Conservation (phyloP, 2,329 filamentous ascomycete genomes). For the Botrytis galanthina region DNA sequence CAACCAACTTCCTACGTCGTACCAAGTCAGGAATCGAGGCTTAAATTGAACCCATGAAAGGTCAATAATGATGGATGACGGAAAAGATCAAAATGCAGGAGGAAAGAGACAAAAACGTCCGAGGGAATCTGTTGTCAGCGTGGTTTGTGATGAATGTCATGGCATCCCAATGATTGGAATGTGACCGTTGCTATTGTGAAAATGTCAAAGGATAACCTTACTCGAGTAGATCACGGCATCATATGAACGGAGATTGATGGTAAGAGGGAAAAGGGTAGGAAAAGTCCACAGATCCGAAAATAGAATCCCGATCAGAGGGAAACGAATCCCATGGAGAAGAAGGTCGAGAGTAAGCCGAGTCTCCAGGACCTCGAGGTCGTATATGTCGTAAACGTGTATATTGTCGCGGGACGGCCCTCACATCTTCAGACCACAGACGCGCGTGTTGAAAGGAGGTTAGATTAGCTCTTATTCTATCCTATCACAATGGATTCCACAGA, state of each 20-base stretch:
- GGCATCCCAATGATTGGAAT: conserved; percentile 17
- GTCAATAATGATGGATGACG: neutral
- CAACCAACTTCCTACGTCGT: neutral
- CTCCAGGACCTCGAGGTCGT: neutral
- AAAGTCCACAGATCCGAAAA: neutral
- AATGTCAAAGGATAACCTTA: neutral
- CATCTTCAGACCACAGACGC: conserved; percentile 14
- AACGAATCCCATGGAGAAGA: conserved; percentile 6
- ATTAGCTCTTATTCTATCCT: neutral
- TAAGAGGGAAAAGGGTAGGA: neutral
- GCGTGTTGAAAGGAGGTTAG: neutral
- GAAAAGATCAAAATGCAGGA: conserved; percentile 10
- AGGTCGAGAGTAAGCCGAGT: conserved; percentile 1
- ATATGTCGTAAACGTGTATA: neutral
- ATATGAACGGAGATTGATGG: neutral
- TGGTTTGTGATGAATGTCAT: conserved; percentile 7
- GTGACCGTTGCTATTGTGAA: conserved; percentile 1
- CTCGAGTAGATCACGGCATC: neutral
- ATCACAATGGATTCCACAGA: neutral
- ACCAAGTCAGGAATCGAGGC: conserved; percentile 9
- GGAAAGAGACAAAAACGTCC: neutral
- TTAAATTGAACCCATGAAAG: neutral
- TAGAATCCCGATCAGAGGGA: conserved; percentile 14
- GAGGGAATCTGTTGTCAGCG: neutral
- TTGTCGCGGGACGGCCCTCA: conserved; percentile 17